Base-by-base conservation (phyloP, 371 early-diverging fungal species). In the Nematocida sp. region DNA sequence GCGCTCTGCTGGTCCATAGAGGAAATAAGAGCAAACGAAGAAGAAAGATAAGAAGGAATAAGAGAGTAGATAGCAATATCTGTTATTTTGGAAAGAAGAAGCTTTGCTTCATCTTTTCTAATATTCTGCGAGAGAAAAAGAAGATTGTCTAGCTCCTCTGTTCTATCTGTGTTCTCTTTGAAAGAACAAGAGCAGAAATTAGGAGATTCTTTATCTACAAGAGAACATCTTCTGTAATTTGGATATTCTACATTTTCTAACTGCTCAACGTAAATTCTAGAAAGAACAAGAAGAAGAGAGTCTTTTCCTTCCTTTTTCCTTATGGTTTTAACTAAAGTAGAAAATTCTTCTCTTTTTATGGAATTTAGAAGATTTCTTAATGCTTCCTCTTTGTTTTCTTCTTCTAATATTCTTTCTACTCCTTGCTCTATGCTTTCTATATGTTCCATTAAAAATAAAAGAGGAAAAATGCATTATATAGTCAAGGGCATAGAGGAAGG, bases 401-500 rank as follows among this genome's bases (percentile, higher is more conserved):
- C 59, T n/a, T 11, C 9, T 38, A 57, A 9, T 23, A 36, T 5
- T 9, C 9, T 20, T 7, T 42, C 59, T 38, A 57, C 25, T 7
- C 9, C 5, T 26, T 11, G 5, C 5, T 57, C 59, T n/a, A 11
- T 33, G 7, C 23, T 25, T 11, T 57, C 7, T 16, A 25, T 7
- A 11, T 4, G 38, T 45, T 63, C 38, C 63, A 63, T 63, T 30
- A 7, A 63, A 63, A 63, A 63, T 42, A 39, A 63, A 36, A 63
- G 13, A 49, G 7, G 7, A 57, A 57, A 57, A 26, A 71, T 71
- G 75, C 33, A 63, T 39, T 3, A 5, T 48, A 23, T 71, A 51
- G 50, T 55, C 7, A 61, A 71, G 32, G 53, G 75, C n/a, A 50
- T 71, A 18, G 75, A 71, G 38, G 75, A 71, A 36, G 20, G 65